Conservation (phyloP, 2,329 filamentous ascomycete genomes). For the Colletotrichum sublineola region DNA sequence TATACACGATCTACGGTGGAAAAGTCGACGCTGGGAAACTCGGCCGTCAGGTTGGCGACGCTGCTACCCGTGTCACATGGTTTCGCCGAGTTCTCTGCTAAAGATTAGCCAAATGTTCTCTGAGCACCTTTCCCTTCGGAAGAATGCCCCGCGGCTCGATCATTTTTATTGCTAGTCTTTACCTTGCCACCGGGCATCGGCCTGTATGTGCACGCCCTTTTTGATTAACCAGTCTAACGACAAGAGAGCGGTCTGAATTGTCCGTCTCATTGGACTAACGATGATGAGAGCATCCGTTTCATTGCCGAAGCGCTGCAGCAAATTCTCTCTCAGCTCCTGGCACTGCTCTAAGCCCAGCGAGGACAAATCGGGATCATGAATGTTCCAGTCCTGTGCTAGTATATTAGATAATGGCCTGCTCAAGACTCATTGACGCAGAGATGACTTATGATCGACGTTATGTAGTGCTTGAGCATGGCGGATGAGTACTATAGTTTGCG, state of each 20-base stretch:
- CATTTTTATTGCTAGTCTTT: constrained; percentile 32
- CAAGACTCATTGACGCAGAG: background rate
- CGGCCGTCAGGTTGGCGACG: constrained; percentile 56
- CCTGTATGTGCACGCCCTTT: constrained; percentile 65
- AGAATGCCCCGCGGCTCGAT: background rate
- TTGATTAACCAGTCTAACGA: constrained; percentile 71
- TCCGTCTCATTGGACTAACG: constrained; percentile 75
- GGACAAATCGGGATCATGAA: constrained; percentile 66
- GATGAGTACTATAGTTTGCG: constrained; percentile 80
- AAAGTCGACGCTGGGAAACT: constrained; percentile 72
- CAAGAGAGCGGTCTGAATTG: constrained; percentile 72
- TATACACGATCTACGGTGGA: constrained; percentile 68
- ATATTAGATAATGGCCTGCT: constrained; percentile 44
- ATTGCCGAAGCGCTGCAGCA: constrained; percentile 55
- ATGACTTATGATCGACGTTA: constrained; percentile 65
- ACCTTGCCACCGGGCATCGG: constrained; percentile 77
- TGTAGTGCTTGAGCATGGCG: constrained; percentile 85
- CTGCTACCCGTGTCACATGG: constrained; percentile 73
- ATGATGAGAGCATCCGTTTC: constrained; percentile 63
- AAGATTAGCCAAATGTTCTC: constrained; percentile 66
- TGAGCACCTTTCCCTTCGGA: constrained; percentile 60
- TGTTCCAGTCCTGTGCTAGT: constrained; percentile 58
- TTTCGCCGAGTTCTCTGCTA: constrained; percentile 64
- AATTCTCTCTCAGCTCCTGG: constrained; percentile 55
- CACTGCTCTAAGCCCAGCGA: constrained; percentile 65